Base-by-base conservation (phyloP, 176 grass and related monocot species). In the Bothriochloa decipiens region DNA sequence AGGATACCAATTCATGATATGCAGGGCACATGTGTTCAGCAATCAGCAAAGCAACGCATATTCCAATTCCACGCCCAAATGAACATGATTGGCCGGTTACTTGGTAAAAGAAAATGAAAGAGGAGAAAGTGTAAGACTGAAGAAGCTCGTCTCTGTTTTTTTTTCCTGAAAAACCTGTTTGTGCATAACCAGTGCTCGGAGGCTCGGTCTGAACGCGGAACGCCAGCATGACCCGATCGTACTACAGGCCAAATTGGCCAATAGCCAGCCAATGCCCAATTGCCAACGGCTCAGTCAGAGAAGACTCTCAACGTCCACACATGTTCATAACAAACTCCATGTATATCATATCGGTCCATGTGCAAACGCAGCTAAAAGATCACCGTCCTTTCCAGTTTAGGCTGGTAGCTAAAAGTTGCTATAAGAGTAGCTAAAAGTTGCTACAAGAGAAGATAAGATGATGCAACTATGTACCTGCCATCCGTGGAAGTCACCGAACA, bases 1-100 rank as follows among this genome's bases (percentile, higher is more conserved):
- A 29, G 15, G 64, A 37, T 69, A 29, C 78, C 64, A 80, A 52
- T 68, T 55, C 78, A 81, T 69, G 78, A 25, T 52, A 65, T 13
- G 7, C 28, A 25, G 18, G 78, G 65, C 27, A 26, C 77, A 58
- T 12, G 50, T 60, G 29, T 72, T 58, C n/a, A 65, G 45, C 20
- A 74, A 72, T 58, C n/a, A 65, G 58, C 20, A 74, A 72, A 32
- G 47, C 76, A 49, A 84, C 58, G 69, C 53, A 77, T 88, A 66
- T 67, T 78, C 61, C 22, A 5, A 2, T 45, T 23, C 12, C 75
- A 29, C 68, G 60, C 60, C 60, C 3, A 33, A 13, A n/a, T 27
- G 74, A 27, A 1, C 17, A 81, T 55, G 65, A 16, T 39, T 63
- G 66, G 20, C 67, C 65, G 35, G 26, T 55, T 72, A 29, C 43